Conservation (phyloP, 2,329 filamentous ascomycete species). For the Zymoseptoria passerinii region DNA sequence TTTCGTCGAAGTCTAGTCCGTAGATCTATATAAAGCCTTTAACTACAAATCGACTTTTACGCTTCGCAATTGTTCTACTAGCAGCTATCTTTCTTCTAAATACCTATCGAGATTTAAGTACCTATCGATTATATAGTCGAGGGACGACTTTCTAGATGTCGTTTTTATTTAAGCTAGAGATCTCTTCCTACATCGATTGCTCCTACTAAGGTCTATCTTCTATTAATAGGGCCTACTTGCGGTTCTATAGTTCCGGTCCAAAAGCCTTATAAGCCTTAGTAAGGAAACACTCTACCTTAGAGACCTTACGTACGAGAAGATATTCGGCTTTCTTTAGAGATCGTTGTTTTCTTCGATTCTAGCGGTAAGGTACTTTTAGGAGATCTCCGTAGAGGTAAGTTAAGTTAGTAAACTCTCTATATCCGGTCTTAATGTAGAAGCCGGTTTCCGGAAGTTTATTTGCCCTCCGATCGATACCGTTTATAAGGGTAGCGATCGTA, state of each 20-base stretch:
- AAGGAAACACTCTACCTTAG: too few relatives aligned
- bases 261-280: neutral
- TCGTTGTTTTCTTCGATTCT: too few relatives aligned
- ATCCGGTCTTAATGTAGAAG: too few relatives aligned
- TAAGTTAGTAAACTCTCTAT: too few relatives aligned
- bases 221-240: neutral
- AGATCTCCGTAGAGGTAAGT: too few relatives aligned
- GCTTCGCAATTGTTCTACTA: slow-evolving; percentile 1
- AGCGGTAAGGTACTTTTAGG: too few relatives aligned
- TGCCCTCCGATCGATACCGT: too few relatives aligned
- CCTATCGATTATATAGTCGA: neutral
- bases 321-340: too few relatives aligned
- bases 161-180: slow-evolving; percentile 4
- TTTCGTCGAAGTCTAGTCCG: slow-evolving; percentile 5
- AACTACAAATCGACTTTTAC: slow-evolving; percentile 4
- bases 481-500: too few relatives aligned
- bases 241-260: neutral
- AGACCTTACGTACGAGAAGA: too few relatives aligned
- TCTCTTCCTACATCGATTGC: slow-evolving; percentile 2
- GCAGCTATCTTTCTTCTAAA: slow-evolving; percentile 3
- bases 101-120: slow-evolving; percentile 3
- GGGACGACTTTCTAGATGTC: slow-evolving; percentile 5
- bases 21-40: slow-evolving; percentile 6
- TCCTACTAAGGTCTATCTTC: slow-evolving; percentile 1
- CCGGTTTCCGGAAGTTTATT: too few relatives aligned